Evolutionary conservation across 2,329 filamentous ascomycete genomes (phyloP).

Genomic region (Ceratocystiopsis sp.): DNA sequence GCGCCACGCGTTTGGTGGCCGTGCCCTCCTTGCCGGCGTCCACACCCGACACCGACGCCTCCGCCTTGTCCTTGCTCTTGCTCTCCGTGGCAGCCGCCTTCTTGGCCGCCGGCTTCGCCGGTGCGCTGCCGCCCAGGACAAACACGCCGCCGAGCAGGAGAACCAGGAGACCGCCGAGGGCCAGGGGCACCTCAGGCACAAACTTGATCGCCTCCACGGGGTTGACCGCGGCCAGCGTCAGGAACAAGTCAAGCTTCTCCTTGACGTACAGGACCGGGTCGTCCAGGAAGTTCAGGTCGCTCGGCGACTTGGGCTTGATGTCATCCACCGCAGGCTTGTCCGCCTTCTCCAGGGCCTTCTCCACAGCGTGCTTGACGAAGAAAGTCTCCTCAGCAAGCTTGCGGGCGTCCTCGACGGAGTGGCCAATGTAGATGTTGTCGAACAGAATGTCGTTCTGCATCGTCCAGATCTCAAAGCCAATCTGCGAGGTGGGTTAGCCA

Average conservation of each 20-base stretch:
- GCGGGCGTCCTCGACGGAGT: constrained; percentile 84
- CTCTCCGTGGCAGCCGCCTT: constrained; percentile 46
- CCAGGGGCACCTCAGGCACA: constrained; percentile 80
- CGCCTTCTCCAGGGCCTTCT: constrained; percentile 64
- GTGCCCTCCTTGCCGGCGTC: constrained; percentile 57
- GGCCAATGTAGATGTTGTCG: constrained; percentile 99
- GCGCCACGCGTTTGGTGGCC: constrained; percentile 40
- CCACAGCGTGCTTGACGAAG: constrained; percentile 68
- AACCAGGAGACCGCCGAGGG: constrained; percentile 55
- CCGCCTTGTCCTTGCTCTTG: constrained; percentile 52
- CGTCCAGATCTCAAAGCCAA: constrained; percentile 99
- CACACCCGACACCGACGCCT: constrained; percentile 41
- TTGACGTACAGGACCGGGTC: constrained; percentile 76
- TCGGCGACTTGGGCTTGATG: constrained; percentile 50
- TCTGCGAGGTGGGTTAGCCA: constrained; percentile 27
- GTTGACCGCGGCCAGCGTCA: constrained; percentile 65
- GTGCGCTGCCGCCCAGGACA: constrained; percentile 37
- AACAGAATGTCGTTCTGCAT: constrained; percentile 99
- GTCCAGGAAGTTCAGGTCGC: constrained; percentile 73
- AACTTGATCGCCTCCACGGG: constrained; percentile 73
- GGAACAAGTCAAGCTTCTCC: constrained; percentile 87
- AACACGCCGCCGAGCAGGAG: constrained; percentile 48
- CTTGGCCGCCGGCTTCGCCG: constrained; percentile 52
- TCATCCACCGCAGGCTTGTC: constrained; percentile 56
- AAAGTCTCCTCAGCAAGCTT: constrained; percentile 82